Conservation (phyloP, 2,329 filamentous ascomycete genomes). For the Phaeosphaeriaceae sp. region DNA sequence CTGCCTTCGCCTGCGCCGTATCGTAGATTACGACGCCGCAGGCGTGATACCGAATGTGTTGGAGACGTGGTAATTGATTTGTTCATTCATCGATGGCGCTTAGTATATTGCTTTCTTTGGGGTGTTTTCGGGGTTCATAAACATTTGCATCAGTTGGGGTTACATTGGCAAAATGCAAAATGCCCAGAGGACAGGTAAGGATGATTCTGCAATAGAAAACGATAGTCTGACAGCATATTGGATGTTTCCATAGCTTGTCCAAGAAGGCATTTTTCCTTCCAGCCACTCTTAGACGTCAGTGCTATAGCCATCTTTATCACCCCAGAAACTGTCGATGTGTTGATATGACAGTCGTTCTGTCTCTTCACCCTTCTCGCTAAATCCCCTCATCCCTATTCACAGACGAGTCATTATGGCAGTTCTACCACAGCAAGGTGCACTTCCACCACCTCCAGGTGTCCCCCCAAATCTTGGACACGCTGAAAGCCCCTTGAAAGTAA, state of each 20-base stretch:
- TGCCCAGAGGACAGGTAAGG: not conserved
- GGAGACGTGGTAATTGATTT: not conserved
- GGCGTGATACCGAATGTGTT: not conserved
- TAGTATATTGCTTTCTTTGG: not conserved
- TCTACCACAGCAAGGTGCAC: slow-evolving; percentile 1
- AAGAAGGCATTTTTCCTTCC: not conserved
- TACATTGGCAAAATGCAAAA: not conserved
- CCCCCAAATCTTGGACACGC: not conserved
- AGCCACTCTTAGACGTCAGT: not conserved
- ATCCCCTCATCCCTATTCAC: not conserved
- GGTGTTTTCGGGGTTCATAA: not conserved
- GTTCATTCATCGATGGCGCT: not conserved
- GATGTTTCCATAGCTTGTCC: not conserved
- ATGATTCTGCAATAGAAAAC: not conserved
- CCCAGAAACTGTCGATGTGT: not conserved
- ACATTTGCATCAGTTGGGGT: not conserved
- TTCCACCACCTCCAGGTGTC: slow-evolving; percentile 4
- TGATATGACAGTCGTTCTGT: not conserved
- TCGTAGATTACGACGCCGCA: not conserved
- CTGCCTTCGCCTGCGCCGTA: not conserved
- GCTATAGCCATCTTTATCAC: not conserved
- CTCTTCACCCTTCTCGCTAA: not conserved
- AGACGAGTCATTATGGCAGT: slow-evolving; percentile 1
- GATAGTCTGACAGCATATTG: not conserved
- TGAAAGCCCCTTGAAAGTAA: not conserved